Evolutionary conservation across 805 yeast species (phyloP).

Genomic region (Dipodascopsis uninucleata): DNA sequence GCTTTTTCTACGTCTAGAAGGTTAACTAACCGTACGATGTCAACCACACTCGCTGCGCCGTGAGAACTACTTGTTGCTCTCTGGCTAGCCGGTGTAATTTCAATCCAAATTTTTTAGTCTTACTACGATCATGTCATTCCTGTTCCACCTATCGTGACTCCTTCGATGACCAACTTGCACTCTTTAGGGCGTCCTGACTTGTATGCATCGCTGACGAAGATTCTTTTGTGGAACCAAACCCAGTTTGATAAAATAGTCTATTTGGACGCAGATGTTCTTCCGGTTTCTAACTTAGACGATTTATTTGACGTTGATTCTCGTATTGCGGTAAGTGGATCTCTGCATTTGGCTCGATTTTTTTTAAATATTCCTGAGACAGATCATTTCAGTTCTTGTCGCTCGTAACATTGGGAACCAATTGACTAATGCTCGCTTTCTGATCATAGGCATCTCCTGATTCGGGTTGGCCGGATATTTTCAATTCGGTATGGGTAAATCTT

Average conservation of each 20-base stretch:
- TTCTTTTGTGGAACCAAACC: constrained; percentile 51
- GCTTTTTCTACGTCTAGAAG: not conserved
- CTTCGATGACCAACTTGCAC: constrained; percentile 30
- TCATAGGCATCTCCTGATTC: constrained; percentile 64
- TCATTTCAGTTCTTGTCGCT: not conserved
- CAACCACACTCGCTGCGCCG: constrained; percentile 10
- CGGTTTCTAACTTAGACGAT: constrained; percentile 37
- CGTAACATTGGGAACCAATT: not conserved
- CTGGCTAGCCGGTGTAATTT: not conserved
- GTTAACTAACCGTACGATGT: not conserved
- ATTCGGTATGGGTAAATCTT: constrained; percentile 46
- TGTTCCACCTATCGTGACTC: constrained; percentile 32
- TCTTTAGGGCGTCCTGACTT: constrained; percentile 50
- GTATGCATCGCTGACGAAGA: constrained; percentile 45
- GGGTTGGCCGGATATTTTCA: constrained; percentile 92
- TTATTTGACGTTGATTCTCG: constrained; percentile 31
- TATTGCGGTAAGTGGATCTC: constrained; percentile 32
- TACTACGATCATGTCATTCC: constrained; percentile 33
- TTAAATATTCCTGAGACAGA: too few species aligned
- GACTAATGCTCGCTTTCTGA: constrained; percentile 1
- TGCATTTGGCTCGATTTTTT: not conserved
- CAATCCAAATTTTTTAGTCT: constrained; percentile 24
- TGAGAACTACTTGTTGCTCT: constrained; percentile 28
- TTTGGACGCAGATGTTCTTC: constrained; percentile 55
- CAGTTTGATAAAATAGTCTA: constrained; percentile 44